These are phyloP conservation scores for Zea luxurians DNA, from an alignment of 176 grass and related monocot genomes.

Conservation along the genomic window DNA sequence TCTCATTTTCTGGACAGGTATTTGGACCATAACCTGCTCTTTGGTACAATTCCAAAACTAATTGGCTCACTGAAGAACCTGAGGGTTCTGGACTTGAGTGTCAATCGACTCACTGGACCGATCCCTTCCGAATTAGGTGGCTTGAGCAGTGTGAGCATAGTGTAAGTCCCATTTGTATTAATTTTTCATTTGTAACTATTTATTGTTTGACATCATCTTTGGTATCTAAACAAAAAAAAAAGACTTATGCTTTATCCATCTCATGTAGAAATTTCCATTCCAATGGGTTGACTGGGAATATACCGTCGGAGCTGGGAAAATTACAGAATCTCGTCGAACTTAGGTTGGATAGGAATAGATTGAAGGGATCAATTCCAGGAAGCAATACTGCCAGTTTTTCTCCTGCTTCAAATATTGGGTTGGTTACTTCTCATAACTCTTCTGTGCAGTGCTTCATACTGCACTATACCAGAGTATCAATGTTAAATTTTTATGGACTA, in stretches of 20 bases:
- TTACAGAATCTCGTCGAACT: slow-evolving; percentile 78
- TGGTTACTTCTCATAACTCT: slow-evolving; percentile 26
- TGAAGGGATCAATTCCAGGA: slow-evolving; percentile 73
- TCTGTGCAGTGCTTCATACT: background rate
- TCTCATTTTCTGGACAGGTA: slow-evolving; percentile 49
- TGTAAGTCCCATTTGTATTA: slow-evolving; percentile 53
- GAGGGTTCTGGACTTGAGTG: slow-evolving; percentile 72
- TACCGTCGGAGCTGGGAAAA: slow-evolving; percentile 71
- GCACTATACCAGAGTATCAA: background rate
- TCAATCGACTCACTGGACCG: slow-evolving; percentile 76
- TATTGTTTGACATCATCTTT: slow-evolving; percentile 1
- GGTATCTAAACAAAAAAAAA: slow-evolving; percentile 20
- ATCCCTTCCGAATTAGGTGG: slow-evolving; percentile 65
- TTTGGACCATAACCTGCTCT: slow-evolving; percentile 81
- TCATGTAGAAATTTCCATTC: slow-evolving; percentile 75
- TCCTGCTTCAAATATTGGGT: slow-evolving; percentile 56
- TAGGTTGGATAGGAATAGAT: slow-evolving; percentile 81
- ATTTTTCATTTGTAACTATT: background rate
- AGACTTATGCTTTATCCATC: background rate
- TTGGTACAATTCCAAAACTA: slow-evolving; percentile 77
- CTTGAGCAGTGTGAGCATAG: slow-evolving; percentile 56
- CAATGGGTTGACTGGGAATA: slow-evolving; percentile 76
- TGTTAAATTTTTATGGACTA: background rate
- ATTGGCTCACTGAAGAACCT: slow-evolving; percentile 71
- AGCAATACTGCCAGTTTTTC: slow-evolving; percentile 50